Evolutionary conservation across 2,329 filamentous ascomycete genomes (phyloP), one percentile per base, ranked within the genome.

Genomic region (Phaeosphaeria sp.): DNA sequence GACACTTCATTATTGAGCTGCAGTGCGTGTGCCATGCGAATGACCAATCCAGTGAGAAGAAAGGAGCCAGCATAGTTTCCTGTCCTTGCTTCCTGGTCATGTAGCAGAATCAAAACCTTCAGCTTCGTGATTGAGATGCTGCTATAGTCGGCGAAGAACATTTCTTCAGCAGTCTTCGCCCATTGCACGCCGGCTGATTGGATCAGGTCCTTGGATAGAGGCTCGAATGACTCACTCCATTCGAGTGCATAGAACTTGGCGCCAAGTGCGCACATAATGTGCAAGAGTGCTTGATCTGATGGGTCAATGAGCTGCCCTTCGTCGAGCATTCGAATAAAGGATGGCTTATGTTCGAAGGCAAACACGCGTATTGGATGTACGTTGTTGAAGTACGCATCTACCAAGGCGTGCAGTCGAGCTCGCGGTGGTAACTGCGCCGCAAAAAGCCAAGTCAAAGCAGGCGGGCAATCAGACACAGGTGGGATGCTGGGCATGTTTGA

Each of bases 111-210:
- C 9, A 74, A 54, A 0, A 72, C 71, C 36, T 74, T 73, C 11
- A 73, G 56, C 54, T 73, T 73, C 3, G 66, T 71, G 3, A 70
- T 68, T 1, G 70, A 73, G 2, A 74, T 74, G 15, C 68, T 69
- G 49, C 72, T 73, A 56, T 74, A 74, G 47, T 74, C 72, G 3
- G 72, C 64, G 25, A 74, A 73, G 52, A 72, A 73, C 66, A 72
- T 68, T 42, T 72, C 68, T 58, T 74, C 71, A 0, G 70, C 72
- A 7, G 57, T 61, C 52, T 74, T 74, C 2, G 72, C 72, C 72
- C 72, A 74, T 21, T 74, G 72, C n/a, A 62, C 69, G 25, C 72
- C 72, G 21, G 71, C 72, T 18, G 64, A 64, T 30, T 72, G 72
- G 13, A 73, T 69, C 21, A 72, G 50, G n/a, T 74, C 66, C 55